These are phyloP conservation scores for Elymus sibiricus DNA, from an alignment of 176 grass and related monocot species.

Conservation along the genomic window DNA sequence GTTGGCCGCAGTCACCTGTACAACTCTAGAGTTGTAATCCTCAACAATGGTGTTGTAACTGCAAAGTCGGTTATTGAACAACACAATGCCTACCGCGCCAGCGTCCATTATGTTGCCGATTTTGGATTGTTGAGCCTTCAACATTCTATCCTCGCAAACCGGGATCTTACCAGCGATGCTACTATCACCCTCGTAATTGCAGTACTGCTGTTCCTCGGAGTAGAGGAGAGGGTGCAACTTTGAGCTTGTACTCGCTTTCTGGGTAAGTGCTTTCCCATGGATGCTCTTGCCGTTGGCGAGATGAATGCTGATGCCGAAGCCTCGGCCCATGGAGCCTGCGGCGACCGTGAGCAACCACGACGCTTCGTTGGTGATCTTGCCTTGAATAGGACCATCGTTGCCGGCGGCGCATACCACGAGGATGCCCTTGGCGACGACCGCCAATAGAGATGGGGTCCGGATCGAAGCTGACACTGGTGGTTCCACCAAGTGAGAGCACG, in stretches of 20 bases:
- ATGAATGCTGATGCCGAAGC: background rate
- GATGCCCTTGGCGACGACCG: slow-evolving; percentile 37
- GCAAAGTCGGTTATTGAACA: background rate
- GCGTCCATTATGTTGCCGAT: background rate
- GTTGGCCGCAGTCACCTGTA: slow-evolving; percentile 9
- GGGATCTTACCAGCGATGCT: slow-evolving; percentile 3
- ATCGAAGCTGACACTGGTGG: background rate
- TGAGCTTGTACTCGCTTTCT: background rate
- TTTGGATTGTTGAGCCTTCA: background rate
- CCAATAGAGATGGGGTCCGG: slow-evolving; percentile 29
- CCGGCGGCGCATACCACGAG: slow-evolving; percentile 30
- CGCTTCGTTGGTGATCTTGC: slow-evolving; percentile 35
- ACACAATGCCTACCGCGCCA: slow-evolving; percentile 7
- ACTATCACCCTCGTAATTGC: background rate
- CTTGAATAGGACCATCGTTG: background rate
- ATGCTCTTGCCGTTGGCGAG: background rate
- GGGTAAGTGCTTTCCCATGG: background rate
- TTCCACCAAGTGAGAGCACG: slow-evolving; percentile 38
- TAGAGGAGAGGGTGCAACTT: background rate
- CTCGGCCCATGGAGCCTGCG: slow-evolving; percentile 21
- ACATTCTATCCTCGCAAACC: background rate
- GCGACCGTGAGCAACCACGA: slow-evolving; percentile 68
- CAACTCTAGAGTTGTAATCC: background rate
- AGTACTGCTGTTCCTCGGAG: background rate
- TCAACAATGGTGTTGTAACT: slow-evolving; percentile 1